Conservation (phyloP, 306 rosid species). For the Quercus suber region DNA sequence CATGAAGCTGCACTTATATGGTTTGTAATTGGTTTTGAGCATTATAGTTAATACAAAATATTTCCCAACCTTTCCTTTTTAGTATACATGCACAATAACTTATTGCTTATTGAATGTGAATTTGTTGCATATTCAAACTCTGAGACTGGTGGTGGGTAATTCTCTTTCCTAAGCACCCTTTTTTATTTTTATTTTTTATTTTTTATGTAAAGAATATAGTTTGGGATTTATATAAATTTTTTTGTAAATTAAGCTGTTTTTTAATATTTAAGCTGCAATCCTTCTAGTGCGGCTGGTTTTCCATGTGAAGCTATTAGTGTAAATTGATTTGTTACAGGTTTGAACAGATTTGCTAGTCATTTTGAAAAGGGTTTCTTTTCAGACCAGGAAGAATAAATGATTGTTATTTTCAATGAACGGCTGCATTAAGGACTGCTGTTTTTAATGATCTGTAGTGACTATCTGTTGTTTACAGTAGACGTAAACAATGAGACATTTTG, state of each 20-base stretch:
- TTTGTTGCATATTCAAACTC: not conserved
- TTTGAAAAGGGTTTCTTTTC: too few species aligned
- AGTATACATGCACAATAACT: too few species aligned
- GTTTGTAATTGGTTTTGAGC: constrained; percentile 6
- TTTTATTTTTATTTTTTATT: not conserved
- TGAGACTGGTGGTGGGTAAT: not conserved
- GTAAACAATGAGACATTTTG: too few species aligned
- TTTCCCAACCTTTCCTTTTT: not conserved
- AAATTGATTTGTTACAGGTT: too few species aligned
- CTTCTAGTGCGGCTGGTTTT: not conserved
- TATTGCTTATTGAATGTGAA: constrained; percentile 9
- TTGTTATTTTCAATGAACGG: too few species aligned
- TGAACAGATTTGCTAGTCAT: too few species aligned
- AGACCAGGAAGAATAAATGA: too few species aligned
- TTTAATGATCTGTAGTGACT: too few species aligned
- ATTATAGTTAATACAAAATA: not conserved
- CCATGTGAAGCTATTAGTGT: not conserved
- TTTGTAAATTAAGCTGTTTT: too few species aligned
- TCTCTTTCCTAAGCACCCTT: not conserved
- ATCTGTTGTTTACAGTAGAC: too few species aligned
- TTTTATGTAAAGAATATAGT: not conserved
- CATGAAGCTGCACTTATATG: not conserved
- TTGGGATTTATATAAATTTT: not conserved
- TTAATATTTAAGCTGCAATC: not conserved
- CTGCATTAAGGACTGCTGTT: too few species aligned